Percentiles rank a stretch among this genome's conserved stretches.
phyloP scores from a whole-genome alignment of 495 filamentous ascomycete species.

The Pyrenula aspistea region DNA sequence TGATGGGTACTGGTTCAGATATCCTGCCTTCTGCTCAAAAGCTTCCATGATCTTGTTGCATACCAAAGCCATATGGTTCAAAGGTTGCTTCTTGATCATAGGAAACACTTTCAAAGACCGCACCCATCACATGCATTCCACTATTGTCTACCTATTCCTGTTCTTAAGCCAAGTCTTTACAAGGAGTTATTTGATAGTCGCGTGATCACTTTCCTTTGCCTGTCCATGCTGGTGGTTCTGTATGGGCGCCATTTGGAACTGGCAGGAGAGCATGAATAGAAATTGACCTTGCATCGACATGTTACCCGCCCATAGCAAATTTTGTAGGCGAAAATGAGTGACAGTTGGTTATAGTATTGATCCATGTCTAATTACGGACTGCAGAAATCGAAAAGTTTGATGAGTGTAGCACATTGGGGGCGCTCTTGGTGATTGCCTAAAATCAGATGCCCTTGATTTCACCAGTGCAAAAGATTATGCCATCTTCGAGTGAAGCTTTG shows the following conservation, averaged over 20 bases:
- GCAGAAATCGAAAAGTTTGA: too few species aligned
- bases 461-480: too few species aligned
- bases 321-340: too few species aligned
- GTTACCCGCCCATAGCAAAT: too few species aligned
- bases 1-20: neutral
- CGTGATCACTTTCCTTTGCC: neutral
- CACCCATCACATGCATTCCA: neutral
- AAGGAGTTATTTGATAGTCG: neutral
- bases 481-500: too few species aligned
- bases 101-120: neutral
- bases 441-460: too few species aligned
- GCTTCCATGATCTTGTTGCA: neutral
- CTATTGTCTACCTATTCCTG: neutral
- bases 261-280: neutral
- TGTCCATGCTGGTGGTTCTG: neutral
- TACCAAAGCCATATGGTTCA: neutral
- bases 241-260: neutral
- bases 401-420: too few species aligned
- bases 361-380: too few species aligned
- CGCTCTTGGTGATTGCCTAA: too few species aligned
- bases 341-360: too few species aligned
- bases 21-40: neutral
- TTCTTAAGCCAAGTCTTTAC: neutral
- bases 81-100: neutral
- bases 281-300: neutral